A percentile compares a stretch with the other conserved stretches of the same genome.
Conservation (phyloP, 2,329 filamentous ascomycete species). For the Epichloe elymi region DNA sequence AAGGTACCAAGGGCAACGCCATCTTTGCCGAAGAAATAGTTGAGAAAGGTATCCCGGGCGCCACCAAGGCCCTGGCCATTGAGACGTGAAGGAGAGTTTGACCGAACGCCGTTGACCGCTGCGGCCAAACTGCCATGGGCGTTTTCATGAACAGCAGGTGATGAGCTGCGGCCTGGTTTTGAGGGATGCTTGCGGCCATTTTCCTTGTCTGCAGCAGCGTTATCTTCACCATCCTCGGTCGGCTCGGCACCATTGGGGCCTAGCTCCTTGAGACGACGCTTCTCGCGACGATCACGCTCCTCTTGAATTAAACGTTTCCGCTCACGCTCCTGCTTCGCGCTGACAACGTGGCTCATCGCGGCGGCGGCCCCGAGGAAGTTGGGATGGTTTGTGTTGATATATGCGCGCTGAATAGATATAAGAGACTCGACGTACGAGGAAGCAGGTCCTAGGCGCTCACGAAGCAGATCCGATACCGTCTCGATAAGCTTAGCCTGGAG, state of each 20-base stretch:
- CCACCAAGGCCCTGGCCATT: conserved; percentile 46
- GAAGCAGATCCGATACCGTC: conserved; percentile 87
- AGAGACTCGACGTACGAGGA: conserved; percentile 90
- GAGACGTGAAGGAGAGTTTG: conserved; percentile 36
- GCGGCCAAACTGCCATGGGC: conserved; percentile 47
- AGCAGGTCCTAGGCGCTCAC: conserved; percentile 80
- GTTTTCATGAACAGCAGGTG: conserved; percentile 63
- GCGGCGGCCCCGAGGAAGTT: conserved; percentile 96
- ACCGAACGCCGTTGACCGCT: conserved; percentile 47
- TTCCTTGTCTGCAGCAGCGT: conserved; percentile 34
- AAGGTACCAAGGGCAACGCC: conserved; percentile 35
- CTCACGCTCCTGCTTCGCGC: conserved; percentile 87
- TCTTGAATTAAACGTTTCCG: conserved; percentile 67
- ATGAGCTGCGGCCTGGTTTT: conserved; percentile 59
- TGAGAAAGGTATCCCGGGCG: conserved; percentile 82
- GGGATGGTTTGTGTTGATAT: conserved; percentile 98
- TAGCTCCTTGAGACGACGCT: conserved; percentile 69
- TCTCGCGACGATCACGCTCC: conserved; percentile 76
- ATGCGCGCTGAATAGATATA: conserved; percentile 92
- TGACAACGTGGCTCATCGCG: conserved; percentile 94
- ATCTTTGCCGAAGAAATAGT: conserved; percentile 98
- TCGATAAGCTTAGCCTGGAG: conserved; percentile 96
- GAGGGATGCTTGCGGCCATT: conserved; percentile 23
- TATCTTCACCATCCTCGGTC: conserved; percentile 52
- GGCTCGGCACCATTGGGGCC: conserved; percentile 64